These are phyloP conservation scores for Umbilicus rupestris DNA, from an alignment of 164 flowering plant species.

Conservation along the genomic window DNA sequence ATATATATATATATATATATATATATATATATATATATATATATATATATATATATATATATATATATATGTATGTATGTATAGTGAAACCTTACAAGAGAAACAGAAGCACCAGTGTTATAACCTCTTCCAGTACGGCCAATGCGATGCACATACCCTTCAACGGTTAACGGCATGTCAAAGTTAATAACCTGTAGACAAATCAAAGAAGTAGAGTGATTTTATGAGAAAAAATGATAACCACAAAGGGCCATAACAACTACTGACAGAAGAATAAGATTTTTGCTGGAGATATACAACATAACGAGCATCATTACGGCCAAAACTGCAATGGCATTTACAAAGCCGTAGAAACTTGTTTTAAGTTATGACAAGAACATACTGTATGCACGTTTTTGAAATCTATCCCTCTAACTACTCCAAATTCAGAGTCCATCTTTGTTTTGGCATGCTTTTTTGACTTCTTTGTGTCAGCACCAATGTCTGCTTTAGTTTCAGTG, in stretches of 20 bases:
- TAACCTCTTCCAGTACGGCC: constrained; percentile 96
- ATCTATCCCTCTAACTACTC: constrained; percentile 94
- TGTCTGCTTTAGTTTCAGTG: constrained; percentile 32
- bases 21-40: too few relatives aligned
- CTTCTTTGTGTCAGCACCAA: constrained; percentile 28
- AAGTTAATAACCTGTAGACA: constrained; percentile 65
- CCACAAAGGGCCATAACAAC: neutral
- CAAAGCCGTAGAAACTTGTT: neutral
- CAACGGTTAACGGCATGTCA: constrained; percentile 73
- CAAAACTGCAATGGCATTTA: neutral
- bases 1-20: too few relatives aligned
- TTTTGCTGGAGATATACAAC: too few relatives aligned
- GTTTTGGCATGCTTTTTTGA: constrained; percentile 43
- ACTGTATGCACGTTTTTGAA: constrained; percentile 95
- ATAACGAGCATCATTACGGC: neutral
- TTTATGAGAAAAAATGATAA: neutral
- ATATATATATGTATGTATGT: too few relatives aligned
- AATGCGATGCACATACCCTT: constrained; percentile 88
- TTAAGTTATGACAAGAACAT: constrained; percentile 12
- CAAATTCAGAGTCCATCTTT: constrained; percentile 79
- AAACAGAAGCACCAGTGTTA: constrained; percentile 78
- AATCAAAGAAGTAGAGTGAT: constrained; percentile 9
- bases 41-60: too few relatives aligned
- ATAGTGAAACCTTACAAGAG: constrained; percentile 50
- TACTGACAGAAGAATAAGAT: too few relatives aligned